Evolutionary conservation across 768 basidiomycete species (phyloP).

Genomic region (Lactifluus subvellereus): DNA sequence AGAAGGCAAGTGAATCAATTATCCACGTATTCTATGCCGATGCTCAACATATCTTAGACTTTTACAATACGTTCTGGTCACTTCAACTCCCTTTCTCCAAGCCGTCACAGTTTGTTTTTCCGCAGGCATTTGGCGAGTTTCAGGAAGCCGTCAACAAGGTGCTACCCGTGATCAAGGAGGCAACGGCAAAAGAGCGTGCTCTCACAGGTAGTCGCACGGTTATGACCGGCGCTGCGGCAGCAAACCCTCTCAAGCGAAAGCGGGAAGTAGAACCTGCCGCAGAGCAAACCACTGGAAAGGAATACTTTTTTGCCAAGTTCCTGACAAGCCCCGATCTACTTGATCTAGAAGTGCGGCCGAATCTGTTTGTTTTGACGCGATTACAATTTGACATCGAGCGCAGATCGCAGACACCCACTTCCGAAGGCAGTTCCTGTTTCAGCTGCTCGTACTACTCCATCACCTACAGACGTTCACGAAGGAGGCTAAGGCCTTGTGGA

Average conservation of each 20-base stretch:
- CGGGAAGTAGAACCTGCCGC: slow-evolving; percentile 49
- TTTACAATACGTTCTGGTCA: slow-evolving; percentile 88
- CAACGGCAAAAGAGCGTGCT: slow-evolving; percentile 81
- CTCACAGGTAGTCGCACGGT: slow-evolving; percentile 70
- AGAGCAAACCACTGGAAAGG: slow-evolving; percentile 44
- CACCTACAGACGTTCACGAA: slow-evolving; percentile 75
- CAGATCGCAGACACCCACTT: slow-evolving; percentile 89
- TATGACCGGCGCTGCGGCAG: slow-evolving; percentile 28
- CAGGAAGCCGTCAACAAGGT: slow-evolving; percentile 66
- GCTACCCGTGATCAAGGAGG: slow-evolving; percentile 75
- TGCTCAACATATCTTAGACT: slow-evolving; percentile 41
- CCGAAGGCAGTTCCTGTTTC: slow-evolving; percentile 88
- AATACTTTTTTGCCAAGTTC: slow-evolving; percentile 94
- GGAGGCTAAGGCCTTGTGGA: slow-evolving; percentile 53
- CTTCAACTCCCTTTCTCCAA: slow-evolving; percentile 81
- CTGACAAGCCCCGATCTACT: slow-evolving; percentile 82
- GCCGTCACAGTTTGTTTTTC: slow-evolving; percentile 60
- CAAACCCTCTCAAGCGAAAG: slow-evolving; percentile 53
- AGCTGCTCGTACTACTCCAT: slow-evolving; percentile 70
- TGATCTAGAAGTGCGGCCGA: slow-evolving; percentile 67
- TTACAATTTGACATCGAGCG: neutral
- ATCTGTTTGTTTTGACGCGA: neutral
- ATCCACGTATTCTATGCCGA: neutral
- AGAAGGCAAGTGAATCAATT: slow-evolving; percentile 41
- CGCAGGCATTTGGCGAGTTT: slow-evolving; percentile 56